These are phyloP conservation scores for Termitomyces sp. DNA, from an alignment of 768 basidiomycete genomes.

Conservation along the genomic window DNA sequence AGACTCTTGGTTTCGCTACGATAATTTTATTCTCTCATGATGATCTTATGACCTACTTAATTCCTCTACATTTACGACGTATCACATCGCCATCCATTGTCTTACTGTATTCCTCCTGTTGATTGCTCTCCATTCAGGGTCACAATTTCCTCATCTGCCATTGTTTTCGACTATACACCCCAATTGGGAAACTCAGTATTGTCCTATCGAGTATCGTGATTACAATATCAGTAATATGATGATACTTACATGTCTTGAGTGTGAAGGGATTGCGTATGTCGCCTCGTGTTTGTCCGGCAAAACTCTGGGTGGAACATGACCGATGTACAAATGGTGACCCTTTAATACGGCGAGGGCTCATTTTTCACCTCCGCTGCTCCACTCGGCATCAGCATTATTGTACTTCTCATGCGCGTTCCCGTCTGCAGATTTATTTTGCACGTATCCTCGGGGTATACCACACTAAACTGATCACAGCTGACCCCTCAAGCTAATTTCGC, in stretches of 20 bases:
- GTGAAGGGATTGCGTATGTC: background rate
- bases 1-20: background rate
- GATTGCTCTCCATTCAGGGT: background rate
- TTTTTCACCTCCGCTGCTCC: background rate
- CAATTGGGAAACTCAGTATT: background rate
- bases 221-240: background rate
- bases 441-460: background rate
- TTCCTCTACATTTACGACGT: background rate
- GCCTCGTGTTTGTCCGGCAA: background rate
- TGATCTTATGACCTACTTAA: background rate
- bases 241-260: background rate
- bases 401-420: no score
- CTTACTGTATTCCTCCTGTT: background rate
- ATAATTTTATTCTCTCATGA: background rate
- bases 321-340: no score
- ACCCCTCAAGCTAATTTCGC: background rate
- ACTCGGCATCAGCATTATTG: background rate
- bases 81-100: background rate
- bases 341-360: background rate
- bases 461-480: background rate
- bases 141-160: background rate
- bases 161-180: background rate
- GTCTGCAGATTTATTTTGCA: background rate
- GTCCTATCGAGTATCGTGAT: background rate
- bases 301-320: background rate